Percentiles rank a stretch among this genome's conserved stretches.
phyloP scores from a whole-genome alignment of 805 yeast species.

The Jamesozyma rosinii region DNA sequence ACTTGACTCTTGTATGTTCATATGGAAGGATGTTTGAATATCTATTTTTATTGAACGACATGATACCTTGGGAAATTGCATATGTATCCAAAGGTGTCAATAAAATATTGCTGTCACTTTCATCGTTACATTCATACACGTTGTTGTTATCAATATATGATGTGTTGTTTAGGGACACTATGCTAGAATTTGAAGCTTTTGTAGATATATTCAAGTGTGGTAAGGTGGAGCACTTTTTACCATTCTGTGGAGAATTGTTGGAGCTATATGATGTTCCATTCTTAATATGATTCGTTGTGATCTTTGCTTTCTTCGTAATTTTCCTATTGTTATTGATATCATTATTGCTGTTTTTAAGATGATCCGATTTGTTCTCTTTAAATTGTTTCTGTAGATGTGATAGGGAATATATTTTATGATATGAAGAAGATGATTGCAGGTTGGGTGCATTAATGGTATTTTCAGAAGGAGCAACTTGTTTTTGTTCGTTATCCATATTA shows the following conservation, averaged over 20 bases:
- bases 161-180: background rate
- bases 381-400: conserved; percentile 18
- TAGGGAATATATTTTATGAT: conserved; percentile 20
- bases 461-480: background rate
- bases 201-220: conserved; percentile 3
- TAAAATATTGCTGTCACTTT: conserved; percentile 13
- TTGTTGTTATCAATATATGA: background rate
- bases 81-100: conserved; percentile 27
- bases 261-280: background rate
- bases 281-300: background rate
- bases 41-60: conserved; percentile 68
- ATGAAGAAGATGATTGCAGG: conserved; percentile 13
- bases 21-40: conserved; percentile 81
- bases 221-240: background rate
- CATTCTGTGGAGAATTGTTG: background rate
- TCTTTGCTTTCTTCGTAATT: background rate
- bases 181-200: background rate
- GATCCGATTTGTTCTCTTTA: conserved; percentile 2
- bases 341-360: too few relatives aligned
- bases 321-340: background rate
- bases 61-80: conserved; percentile 60
- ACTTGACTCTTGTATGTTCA: conserved; percentile 69
- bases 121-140: background rate
- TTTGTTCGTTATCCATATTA: conserved; percentile 2
- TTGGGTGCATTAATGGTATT: background rate